These are phyloP conservation scores for Pinus albicaulis DNA, from an alignment of 75 land plant species.

Conservation along the genomic window DNA sequence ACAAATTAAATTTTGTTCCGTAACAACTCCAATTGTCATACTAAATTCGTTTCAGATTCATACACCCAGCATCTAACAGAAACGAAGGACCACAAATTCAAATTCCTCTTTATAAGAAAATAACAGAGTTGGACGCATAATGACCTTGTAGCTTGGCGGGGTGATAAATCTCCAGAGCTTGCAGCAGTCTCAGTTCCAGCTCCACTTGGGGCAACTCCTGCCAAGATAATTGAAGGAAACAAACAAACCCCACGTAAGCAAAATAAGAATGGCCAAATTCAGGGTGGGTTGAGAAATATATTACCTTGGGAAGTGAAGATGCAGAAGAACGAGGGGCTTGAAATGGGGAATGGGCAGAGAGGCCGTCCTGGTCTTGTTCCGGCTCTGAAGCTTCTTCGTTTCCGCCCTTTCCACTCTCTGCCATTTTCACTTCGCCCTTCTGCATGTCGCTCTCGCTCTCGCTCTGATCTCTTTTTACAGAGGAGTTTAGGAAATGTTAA, in stretches of 20 bases:
- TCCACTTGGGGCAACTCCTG: constrained; percentile 82
- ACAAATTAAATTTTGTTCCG: too few species aligned
- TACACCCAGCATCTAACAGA: too few species aligned
- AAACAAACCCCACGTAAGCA: neutral
- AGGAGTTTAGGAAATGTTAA: too few species aligned
- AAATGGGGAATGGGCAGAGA: constrained; percentile 46
- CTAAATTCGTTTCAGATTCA: too few species aligned
- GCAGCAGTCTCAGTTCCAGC: constrained; percentile 70
- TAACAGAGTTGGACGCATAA: neutral
- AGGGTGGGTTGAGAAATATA: neutral
- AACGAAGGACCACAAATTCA: too few species aligned
- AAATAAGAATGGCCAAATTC: neutral
- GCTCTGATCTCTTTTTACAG: neutral
- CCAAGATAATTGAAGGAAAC: neutral
- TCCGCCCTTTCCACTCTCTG: constrained; percentile 3
- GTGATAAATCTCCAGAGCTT: constrained; percentile 84
- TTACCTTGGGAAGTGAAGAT: constrained; percentile 51
- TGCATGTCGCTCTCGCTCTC: neutral
- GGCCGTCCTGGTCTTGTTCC: constrained; percentile 47
- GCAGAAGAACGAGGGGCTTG: constrained; percentile 45
- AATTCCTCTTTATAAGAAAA: too few species aligned
- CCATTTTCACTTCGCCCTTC: constrained; percentile 3
- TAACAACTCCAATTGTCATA: too few species aligned
- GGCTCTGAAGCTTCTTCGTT: neutral
- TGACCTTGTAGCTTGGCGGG: constrained; percentile 69